Evolutionary conservation across 495 filamentous ascomycete genomes (phyloP), one percentile per base, ranked within the genome.

Genomic region (Staphylotrichum tortipilum): DNA sequence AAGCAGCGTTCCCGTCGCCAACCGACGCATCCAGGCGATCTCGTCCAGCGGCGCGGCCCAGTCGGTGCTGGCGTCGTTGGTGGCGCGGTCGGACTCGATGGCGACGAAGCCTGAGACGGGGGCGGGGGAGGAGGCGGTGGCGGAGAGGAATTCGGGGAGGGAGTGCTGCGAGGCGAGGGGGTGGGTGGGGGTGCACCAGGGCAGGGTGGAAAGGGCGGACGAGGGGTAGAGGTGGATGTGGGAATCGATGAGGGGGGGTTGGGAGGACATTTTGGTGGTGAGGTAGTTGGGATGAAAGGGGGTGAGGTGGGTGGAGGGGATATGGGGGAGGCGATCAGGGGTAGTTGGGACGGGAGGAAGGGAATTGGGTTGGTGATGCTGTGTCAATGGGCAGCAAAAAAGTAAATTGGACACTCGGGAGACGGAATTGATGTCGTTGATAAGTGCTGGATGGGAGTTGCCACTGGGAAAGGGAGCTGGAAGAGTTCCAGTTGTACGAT

Each of bases 161-260:
- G 79, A 83, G 63, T 81, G 75, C 40, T 82, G 82, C 9, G 65
- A 60, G 36, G 75, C 68, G 4, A 94, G 71, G 3, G 79, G 79
- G 48, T 70, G 62, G 18, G 68, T 68, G 3, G 79, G 68, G 53
- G 76, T 76, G 55, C 59, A 63, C 88, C 87, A 94, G 47, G 78
- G 65, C 36, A 90, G 71, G 22, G 76, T 75, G 40, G 67, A 52
- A 28, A 84, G 62, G 54, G 89, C 83, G 30, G 79, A 75, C 43
- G 69, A 61, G 52, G 84, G 82, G 68, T 79, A 92, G 62, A 94
- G 81, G 67, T 94, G 89, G 67, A 94, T 82, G 71, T 95, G 89
- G 8, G 88, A 83, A 69, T 94, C 89, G 47, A 94, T 73, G 45
- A 89, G 77, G 52, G 63, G 66, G 50, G 19, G 49, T 28, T 5